A percentile compares a stretch with the other conserved stretches of the same genome.
phyloP scores from a whole-genome alignment of 2,329 filamentous ascomycete species.

The Claviceps sorghi region DNA sequence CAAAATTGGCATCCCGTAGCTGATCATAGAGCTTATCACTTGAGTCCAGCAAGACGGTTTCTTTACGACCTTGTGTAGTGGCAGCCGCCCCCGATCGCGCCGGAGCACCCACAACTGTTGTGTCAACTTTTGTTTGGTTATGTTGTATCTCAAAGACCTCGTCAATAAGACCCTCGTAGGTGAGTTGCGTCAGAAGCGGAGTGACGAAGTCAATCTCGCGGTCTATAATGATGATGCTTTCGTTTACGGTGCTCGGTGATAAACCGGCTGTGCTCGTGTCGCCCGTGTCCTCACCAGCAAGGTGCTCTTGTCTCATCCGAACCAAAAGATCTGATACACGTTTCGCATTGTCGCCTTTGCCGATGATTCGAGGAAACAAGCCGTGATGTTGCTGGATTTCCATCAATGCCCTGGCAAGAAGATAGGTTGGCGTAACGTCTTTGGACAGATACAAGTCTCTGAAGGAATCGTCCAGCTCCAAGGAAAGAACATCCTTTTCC shows the following conservation, averaged over 20 bases:
- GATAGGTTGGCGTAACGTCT: conserved; percentile 79
- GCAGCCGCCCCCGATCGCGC: conserved; percentile 45
- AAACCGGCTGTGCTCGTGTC: conserved; percentile 51
- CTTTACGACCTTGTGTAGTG: conserved; percentile 51
- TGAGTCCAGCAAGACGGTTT: conserved; percentile 78
- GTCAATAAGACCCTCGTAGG: conserved; percentile 91
- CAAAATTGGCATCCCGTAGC: conserved; percentile 85
- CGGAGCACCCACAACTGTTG: conserved; percentile 68
- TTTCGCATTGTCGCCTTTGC: conserved; percentile 90
- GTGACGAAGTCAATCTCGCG: conserved; percentile 91
- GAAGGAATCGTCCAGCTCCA: conserved; percentile 81
- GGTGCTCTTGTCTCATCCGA: conserved; percentile 80
- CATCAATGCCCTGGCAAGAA: conserved; percentile 87
- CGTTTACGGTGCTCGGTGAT: conserved; percentile 72
- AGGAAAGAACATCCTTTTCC: conserved; percentile 77
- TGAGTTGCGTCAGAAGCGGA: conserved; percentile 81
- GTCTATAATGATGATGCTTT: conserved; percentile 89
- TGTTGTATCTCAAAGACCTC: conserved; percentile 85
- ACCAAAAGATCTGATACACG: conserved; percentile 72
- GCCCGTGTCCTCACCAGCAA: conserved; percentile 60
- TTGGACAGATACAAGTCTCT: conserved; percentile 77
- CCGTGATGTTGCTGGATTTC: conserved; percentile 81
- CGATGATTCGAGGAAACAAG: conserved; percentile 84
- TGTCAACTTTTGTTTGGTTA: conserved; percentile 86
- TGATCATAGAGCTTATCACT: conserved; percentile 81